Base-by-base conservation (phyloP, 2,329 filamentous ascomycete species). In the Fusarium sambucinum region DNA sequence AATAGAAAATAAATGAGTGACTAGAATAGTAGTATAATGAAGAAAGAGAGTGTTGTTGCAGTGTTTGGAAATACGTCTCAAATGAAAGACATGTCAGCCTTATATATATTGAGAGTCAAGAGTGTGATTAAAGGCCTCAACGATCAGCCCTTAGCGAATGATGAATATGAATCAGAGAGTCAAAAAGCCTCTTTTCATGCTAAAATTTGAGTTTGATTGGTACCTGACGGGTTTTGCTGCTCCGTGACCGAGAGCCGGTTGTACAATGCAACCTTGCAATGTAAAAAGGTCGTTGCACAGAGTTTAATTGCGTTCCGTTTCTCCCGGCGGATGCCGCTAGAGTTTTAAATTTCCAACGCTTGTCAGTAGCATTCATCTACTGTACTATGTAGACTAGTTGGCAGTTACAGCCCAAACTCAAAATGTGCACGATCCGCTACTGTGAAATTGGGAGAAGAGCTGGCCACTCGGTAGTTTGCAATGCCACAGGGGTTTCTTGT, bases 121-220 rank as follows among this genome's bases (percentile, higher is more conserved):
- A 45, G 17, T 46, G 30, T 45, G 16, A 46, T 23, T n/a, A 23
- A 40, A n/a, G 41, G 27, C 32, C 50, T 27, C 21, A 27, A 40
- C 27, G 21, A 29, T 40, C 32, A 47, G 55, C 32, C 40, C 38
- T 23, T 30, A 21, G 30, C 32, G 42, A 29, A 14, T 19, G 23
- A 29, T 19, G 8, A 35, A 35, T 8, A 25, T 25, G 25, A 25
- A 25, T 16, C 55, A 29, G 27, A 19, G 16, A 37, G 13, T 7
- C 2, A 30, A 45, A 45, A 29, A 12, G 42, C 33, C 33, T 16
- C 23, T 27, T 12, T 40, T 51, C 23, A 51, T 27, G 33, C 33
- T 19, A 50, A 4, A 16, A 21, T 50, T 45, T 63, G 21, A 63
- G 60, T 63, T 63, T 63, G 48, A 63, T 63, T 63, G 23, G n/a